Evolutionary conservation across 2,329 filamentous ascomycete species (phyloP).

Genomic region (Thermoascus crustaceus): DNA sequence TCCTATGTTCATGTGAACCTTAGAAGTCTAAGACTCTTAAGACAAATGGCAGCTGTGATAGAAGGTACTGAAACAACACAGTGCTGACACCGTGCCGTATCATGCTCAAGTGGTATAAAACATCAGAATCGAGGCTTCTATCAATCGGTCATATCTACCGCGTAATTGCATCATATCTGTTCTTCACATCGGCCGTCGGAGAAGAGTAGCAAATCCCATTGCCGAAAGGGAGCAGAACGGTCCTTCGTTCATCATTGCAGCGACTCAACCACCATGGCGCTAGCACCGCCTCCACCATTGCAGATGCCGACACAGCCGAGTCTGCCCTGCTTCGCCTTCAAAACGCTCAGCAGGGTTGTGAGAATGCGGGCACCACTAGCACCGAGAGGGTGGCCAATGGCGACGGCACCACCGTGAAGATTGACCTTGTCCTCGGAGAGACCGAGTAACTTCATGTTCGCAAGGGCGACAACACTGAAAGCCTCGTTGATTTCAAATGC

Average conservation of each 20-base stretch:
- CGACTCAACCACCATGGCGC: slow-evolving; percentile 79
- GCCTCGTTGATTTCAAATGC: slow-evolving; percentile 99
- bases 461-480: slow-evolving; percentile 91
- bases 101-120: too few species aligned
- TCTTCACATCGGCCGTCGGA: too few species aligned
- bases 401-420: slow-evolving; percentile 88
- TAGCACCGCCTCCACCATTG: slow-evolving; percentile 94
- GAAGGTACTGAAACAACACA: too few species aligned
- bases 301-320: slow-evolving; percentile 92
- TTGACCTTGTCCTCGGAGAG: slow-evolving; percentile 83
- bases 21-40: too few species aligned
- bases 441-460: slow-evolving; percentile 86
- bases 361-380: slow-evolving; percentile 90
- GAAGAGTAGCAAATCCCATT: too few species aligned
- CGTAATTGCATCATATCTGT: too few species aligned
- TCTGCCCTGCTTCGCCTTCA: slow-evolving; percentile 87
- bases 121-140: too few species aligned
- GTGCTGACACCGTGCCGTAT: too few species aligned
- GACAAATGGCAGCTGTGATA: too few species aligned
- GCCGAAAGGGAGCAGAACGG: slow-evolving; percentile 9
- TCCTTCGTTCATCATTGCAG: slow-evolving; percentile 27
- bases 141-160: too few species aligned
- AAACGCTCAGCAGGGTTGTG: slow-evolving; percentile 77
- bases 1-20: too few species aligned
- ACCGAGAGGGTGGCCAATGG: slow-evolving; percentile 85